Percentiles rank a stretch among this genome's conserved stretches.
Evolutionary conservation across 495 filamentous ascomycete species (phyloP).

Genomic region (Ascodesmis nigricans): DNA sequence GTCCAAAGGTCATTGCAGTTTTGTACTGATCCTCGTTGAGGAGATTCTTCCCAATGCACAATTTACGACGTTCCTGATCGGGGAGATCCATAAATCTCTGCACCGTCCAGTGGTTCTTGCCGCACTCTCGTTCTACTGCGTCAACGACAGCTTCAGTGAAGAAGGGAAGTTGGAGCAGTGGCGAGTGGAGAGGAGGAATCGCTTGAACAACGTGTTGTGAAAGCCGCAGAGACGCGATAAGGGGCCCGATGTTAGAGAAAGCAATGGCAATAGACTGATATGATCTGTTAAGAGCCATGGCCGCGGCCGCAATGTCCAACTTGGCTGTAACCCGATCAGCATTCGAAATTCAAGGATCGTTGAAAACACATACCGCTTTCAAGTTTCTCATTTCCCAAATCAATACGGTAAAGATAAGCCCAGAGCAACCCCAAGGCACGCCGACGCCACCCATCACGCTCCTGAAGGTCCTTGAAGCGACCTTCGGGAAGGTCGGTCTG

Average conservation of each 20-base stretch:
- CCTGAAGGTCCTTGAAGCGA: constrained; percentile 44
- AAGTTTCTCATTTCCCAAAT: constrained; percentile 27
- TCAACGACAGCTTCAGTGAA: constrained; percentile 56
- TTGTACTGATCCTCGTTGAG: constrained; percentile 56
- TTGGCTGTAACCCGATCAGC: constrained; percentile 28
- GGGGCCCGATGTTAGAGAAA: constrained; percentile 59
- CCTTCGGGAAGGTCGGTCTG: constrained; percentile 39
- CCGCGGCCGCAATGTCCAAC: constrained; percentile 63
- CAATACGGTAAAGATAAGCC: constrained; percentile 79
- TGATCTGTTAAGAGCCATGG: constrained; percentile 60
- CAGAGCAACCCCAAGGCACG: constrained; percentile 80
- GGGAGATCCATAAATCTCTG: constrained; percentile 73
- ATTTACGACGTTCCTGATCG: constrained; percentile 45
- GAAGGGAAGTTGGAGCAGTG: constrained; percentile 78
- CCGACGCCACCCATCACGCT: constrained; percentile 43
- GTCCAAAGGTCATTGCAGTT: constrained; percentile 48
- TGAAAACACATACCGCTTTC: constrained; percentile 13
- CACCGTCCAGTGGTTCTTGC: constrained; percentile 52
- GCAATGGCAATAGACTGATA: constrained; percentile 71
- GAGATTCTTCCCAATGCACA: constrained; percentile 46
- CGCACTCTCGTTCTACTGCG: constrained; percentile 47
- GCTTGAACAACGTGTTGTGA: constrained; percentile 81
- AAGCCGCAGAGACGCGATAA: constrained; percentile 59
- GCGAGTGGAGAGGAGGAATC: constrained; percentile 55
- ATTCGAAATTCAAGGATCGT: not conserved